A percentile compares a stretch with the other conserved stretches of the same genome.
These are phyloP conservation scores for Purshia tridentata DNA, from an alignment of 306 rosid species.

Conservation along the genomic window DNA sequence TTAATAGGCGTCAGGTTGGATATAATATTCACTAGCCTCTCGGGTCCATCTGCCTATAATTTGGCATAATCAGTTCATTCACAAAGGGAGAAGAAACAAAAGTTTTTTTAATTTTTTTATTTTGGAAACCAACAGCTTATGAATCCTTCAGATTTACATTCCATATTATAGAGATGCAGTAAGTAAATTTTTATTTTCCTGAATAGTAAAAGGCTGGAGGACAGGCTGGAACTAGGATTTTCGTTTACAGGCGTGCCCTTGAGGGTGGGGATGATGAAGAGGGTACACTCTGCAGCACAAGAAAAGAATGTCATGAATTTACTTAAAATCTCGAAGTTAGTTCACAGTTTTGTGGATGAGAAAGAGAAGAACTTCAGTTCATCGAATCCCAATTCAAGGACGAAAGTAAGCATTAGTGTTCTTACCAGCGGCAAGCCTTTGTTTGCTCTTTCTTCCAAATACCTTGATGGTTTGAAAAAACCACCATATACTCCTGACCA, in stretches of 20 bases:
- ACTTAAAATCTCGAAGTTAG: background rate
- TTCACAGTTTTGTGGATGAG: background rate
- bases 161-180: background rate
- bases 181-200: slow-evolving; percentile 10
- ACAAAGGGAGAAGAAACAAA: background rate
- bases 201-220: slow-evolving; percentile 5
- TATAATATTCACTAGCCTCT: no score
- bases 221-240: background rate
- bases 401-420: slow-evolving; percentile 3
- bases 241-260: slow-evolving; percentile 56
- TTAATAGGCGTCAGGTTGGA: no score
- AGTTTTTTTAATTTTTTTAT: background rate
- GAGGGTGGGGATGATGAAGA: slow-evolving; percentile 41
- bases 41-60: no score
- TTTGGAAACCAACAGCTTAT: background rate
- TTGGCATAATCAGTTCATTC: background rate
- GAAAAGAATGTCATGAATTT: background rate
- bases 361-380: background rate
- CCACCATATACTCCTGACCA: slow-evolving; percentile 76
- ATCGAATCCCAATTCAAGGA: background rate
- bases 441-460: slow-evolving; percentile 85
- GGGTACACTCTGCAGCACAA: slow-evolving; percentile 71
- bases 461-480: slow-evolving; percentile 83
- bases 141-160: background rate
- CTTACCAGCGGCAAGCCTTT: slow-evolving; percentile 84